Conservation (phyloP, 2,329 filamentous ascomycete species). For the Penicillium sclerotigenum region DNA sequence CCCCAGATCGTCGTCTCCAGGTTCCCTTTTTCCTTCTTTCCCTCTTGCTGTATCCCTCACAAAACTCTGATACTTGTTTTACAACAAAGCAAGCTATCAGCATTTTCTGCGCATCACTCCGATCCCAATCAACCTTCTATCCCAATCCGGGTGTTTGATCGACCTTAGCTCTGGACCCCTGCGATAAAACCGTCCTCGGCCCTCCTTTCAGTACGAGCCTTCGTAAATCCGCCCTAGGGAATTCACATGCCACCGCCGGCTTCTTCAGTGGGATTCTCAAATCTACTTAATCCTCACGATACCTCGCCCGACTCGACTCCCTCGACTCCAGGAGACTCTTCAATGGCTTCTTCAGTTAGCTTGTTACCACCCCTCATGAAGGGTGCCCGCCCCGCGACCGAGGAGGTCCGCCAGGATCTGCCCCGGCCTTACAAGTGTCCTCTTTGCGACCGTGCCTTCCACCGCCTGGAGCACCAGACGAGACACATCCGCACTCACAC, state of each 20-base stretch:
- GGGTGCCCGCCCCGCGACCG: slow-evolving; percentile 55
- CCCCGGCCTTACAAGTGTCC: slow-evolving; percentile 98
- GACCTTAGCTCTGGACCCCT: slow-evolving; percentile 24
- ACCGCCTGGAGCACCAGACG: slow-evolving; percentile 92
- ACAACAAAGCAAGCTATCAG: neutral
- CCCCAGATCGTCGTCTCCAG: slow-evolving; percentile 31
- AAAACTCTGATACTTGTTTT: neutral
- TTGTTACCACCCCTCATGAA: slow-evolving; percentile 46
- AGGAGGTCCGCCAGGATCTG: slow-evolving; percentile 68
- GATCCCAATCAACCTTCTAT: slow-evolving; percentile 4
- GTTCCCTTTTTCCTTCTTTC: slow-evolving; percentile 13
- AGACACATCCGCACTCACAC: slow-evolving; percentile 95
- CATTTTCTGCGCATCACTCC: neutral
- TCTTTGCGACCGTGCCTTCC: slow-evolving; percentile 96
- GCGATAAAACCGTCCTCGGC: slow-evolving; percentile 17
- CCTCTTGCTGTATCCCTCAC: slow-evolving; percentile 4
- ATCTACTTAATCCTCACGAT: slow-evolving; percentile 65
- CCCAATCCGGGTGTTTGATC: slow-evolving; percentile 29
- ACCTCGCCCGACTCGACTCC: slow-evolving; percentile 28
- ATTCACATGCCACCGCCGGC: slow-evolving; percentile 72
- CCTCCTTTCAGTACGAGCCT: neutral
- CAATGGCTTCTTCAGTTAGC: slow-evolving; percentile 46
- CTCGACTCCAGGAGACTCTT: slow-evolving; percentile 25
- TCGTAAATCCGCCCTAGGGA: neutral
- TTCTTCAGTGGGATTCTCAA: slow-evolving; percentile 71